Base-by-base conservation (phyloP, 2,329 filamentous ascomycete species). In the Phaeosphaeria sp. region DNA sequence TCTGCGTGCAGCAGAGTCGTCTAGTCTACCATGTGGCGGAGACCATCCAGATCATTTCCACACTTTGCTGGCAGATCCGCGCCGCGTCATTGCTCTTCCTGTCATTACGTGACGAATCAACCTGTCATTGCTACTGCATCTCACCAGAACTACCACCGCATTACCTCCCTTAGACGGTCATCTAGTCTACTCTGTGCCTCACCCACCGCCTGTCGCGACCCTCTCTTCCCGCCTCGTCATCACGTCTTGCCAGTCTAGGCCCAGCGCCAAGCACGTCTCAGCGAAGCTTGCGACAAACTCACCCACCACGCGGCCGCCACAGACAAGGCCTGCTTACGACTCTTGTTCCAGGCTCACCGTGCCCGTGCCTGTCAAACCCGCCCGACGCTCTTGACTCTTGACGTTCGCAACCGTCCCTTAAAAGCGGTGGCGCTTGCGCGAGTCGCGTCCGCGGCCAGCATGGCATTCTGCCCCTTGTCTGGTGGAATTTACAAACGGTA, bases 221-320 rank as follows among this genome's bases (percentile, higher is more conserved):
- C 11, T 36, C 30, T 36, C 30, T 33, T 49, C n/a, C 20, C 22
- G 20, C 15, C 25, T n/a, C 17, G 24, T 36, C 22, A 24, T 54
- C 52, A 43, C 27, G 52, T 49, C 24, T 49, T 20, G 36, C 33
- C 33, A 30, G 25, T 47, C 52, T 39, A 49, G 47, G 18, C 46
- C 40, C 25, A 21, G 9, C 11, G 45, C 45, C 52, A 45, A 49
- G 46, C 39, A n/a, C 40, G 46, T 49, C 46, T 55, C 46, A 55
- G 51, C 25, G 43, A 53, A 52, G 50, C 51, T 54, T 54, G 51
- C 51, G 51, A 48, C 51, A 46, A 42, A 20, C 24, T 30, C 42
- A n/a, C 30, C 36, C 20, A 43, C 33, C 8, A 47, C 43, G 43
- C 33, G 20, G 45, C 30, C 18, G 18, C n/a, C 21, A 21, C 27